A percentile compares a stretch with the other conserved stretches of the same genome.
phyloP scores from a whole-genome alignment of 2,329 filamentous ascomycete genomes.

The Corniculantispora saksenae region DNA sequence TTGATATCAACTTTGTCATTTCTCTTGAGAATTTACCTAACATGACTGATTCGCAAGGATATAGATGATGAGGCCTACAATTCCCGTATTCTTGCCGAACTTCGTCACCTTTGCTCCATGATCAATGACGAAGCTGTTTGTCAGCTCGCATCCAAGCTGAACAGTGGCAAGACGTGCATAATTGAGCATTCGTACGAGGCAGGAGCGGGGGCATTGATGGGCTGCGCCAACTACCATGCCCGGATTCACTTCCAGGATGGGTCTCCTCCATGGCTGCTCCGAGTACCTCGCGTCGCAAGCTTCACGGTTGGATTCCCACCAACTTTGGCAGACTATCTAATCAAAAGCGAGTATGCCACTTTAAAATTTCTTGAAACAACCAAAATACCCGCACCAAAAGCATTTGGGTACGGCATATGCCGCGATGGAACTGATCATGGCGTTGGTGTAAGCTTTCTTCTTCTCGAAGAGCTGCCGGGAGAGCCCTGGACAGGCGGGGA shows the following conservation, averaged over 20 bases:
- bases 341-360: constrained; percentile 34
- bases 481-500: constrained; percentile 25
- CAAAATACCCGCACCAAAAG: constrained; percentile 31
- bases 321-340: constrained; percentile 30
- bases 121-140: constrained; percentile 24
- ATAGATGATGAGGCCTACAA: neutral
- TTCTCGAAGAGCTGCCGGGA: constrained; percentile 31
- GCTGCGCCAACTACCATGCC: constrained; percentile 31
- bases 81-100: constrained; percentile 17
- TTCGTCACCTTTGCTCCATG: constrained; percentile 18
- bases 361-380: constrained; percentile 36
- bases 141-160: constrained; percentile 23
- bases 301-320: constrained; percentile 20
- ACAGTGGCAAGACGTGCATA: constrained; percentile 18
- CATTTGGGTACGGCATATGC: constrained; percentile 27
- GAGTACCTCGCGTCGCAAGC: constrained; percentile 26
- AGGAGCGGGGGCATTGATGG: constrained; percentile 26
- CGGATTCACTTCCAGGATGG: constrained; percentile 31
- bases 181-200: constrained; percentile 21
- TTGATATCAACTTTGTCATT: neutral
- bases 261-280: constrained; percentile 29
- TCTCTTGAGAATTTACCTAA: no score
- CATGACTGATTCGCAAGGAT: neutral
- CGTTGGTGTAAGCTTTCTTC: constrained; percentile 32
- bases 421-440: constrained; percentile 24